A percentile compares a stretch with the other conserved stretches of the same genome.
phyloP scores from a whole-genome alignment of 1,139 yeast species.

The Arxiozyma heterogenica region DNA sequence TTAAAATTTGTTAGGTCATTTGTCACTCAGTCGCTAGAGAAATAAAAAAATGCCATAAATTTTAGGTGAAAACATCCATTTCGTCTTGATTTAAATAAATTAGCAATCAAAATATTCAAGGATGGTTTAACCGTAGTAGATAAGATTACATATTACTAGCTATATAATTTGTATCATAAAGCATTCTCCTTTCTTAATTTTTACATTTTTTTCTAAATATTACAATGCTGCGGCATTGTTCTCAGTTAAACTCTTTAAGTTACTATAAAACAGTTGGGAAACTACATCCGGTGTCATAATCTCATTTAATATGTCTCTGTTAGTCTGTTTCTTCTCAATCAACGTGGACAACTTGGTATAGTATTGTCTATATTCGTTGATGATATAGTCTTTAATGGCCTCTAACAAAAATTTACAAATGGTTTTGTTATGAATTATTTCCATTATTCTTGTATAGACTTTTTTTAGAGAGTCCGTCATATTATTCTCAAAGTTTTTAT shows the following conservation, averaged over 20 bases:
- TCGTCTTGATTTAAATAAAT: not conserved
- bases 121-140: not conserved
- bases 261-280: not conserved
- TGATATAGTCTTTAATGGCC: conserved; percentile 49
- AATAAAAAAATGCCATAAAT: too few species aligned
- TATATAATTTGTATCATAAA: not conserved
- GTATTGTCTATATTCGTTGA: conserved; percentile 41
- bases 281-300: not conserved
- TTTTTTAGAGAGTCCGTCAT: conserved; percentile 48
- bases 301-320: conserved; percentile 1
- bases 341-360: not conserved
- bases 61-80: too few species aligned
- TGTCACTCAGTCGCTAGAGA: too few species aligned
- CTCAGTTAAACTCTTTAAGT: not conserved
- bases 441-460: conserved; percentile 41
- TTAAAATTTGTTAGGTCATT: too few species aligned
- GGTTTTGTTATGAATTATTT: conserved; percentile 39
- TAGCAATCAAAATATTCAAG: not conserved
- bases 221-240: not conserved
- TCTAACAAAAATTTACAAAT: conserved; percentile 45
- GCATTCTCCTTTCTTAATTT: not conserved
- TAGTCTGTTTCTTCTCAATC: not conserved
- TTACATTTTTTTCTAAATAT: not conserved
- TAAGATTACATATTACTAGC: too few species aligned
- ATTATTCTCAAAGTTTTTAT: conserved; percentile 37